A percentile compares a stretch with the other conserved stretches of the same genome.
Evolutionary conservation across 306 rosid genomes (phyloP).

Genomic region (Acacia confusa): DNA sequence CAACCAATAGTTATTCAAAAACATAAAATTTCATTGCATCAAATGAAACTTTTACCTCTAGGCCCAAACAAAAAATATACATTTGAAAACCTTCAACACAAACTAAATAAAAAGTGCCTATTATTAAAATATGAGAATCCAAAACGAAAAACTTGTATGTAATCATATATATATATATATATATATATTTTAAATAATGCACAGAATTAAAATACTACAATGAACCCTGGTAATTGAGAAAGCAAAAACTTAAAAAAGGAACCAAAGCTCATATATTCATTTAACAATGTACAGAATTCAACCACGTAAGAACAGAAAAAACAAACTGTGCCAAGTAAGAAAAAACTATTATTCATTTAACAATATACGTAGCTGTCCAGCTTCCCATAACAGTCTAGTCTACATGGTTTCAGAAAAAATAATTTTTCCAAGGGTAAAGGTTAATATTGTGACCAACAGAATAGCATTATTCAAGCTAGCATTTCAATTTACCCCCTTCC

Average conservation of each 20-base stretch:
- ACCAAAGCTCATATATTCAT: not conserved
- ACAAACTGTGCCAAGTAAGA: conserved; percentile 10
- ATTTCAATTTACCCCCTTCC: not conserved
- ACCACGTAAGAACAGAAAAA: conserved; percentile 23
- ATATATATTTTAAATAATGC: conserved; percentile 19
- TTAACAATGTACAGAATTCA: not conserved
- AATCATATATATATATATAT: not conserved
- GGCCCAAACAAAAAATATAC: not conserved
- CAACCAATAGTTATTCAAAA: conserved; percentile 34
- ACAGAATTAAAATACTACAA: conserved; percentile 16
- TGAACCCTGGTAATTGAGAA: conserved; percentile 13
- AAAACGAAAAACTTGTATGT: conserved; percentile 13
- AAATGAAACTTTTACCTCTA: not conserved
- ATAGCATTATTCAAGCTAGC: not conserved
- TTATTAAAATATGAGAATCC: not conserved
- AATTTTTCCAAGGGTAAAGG: not conserved
- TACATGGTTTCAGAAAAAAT: not conserved
- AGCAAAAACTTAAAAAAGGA: conserved; percentile 8
- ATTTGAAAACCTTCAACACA: not conserved
- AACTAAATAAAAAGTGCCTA: conserved; percentile 2
- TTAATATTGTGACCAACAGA: not conserved
- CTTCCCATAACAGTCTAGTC: not conserved
- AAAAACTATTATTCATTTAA: not conserved
- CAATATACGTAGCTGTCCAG: not conserved
- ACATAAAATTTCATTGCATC: conserved; percentile 11